Base-by-base conservation (phyloP, 106 monocot genomes). In the Platanthera guangdongensis region DNA sequence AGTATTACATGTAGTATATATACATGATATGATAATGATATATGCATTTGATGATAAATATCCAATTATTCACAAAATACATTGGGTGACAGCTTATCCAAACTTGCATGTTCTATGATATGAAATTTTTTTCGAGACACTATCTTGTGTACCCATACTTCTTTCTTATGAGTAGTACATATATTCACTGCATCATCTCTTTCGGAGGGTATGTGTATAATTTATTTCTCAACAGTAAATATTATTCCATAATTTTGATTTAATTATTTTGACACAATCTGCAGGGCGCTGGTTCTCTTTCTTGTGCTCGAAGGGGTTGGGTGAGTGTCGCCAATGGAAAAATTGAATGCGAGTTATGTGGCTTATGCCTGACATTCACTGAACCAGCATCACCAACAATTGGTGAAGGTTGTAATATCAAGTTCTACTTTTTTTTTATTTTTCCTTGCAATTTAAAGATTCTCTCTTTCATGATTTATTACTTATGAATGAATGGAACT, bases 271-370 rank as follows among this genome's bases (percentile, higher is more conserved):
- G 18, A 10, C n/a, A 18, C 67, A n/a, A 68, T 12, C 68, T 86
- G 72, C 83, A 99, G 97, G 92, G 74, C 74, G 84, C 86, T 32
- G 81, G 88, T 75, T 88, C 91, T n/a, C 81, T 99, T 63, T 73
- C 88, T 72, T 94, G 94, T 94, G 89, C 97, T 63, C 87, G 87
- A 79, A 82, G 88, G 85, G 97, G 97, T 75, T 99, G 97, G 97
- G 81, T 94, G 60, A 99, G 90, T 57, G 73, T 88, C 52, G 88
- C 87, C 13, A 28, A 25, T 21, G 85, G 92, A 30, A 90, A 82
- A 83, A 90, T 99, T 85, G 93, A 99, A 83, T 99, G 97, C 25
- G 94, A 94, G 78, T 86, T 79, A 50, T 99, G 97, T 78, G 88
- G 97, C 67, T 88, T 80, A 63, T 87, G 82, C 9, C 85, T 94